phyloP scores from a whole-genome alignment of 129 eudicot species.

The Centrapalus pauciflorus region DNA sequence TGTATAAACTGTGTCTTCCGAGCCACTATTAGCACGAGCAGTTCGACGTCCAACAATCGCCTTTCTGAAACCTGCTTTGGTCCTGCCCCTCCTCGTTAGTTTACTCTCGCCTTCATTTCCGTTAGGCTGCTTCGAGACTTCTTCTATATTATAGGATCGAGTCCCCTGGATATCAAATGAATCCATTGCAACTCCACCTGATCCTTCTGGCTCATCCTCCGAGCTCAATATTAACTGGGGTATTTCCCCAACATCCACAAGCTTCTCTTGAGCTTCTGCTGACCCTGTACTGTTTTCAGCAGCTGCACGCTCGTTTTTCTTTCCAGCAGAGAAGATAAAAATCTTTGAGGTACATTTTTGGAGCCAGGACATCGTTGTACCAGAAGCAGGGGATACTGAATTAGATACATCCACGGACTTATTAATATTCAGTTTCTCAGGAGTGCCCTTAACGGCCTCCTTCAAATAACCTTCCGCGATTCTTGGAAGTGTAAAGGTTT shows the following conservation, averaged over 20 bases:
- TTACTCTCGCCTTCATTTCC: constrained; percentile 28
- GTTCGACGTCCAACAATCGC: constrained; percentile 31
- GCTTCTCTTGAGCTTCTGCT: constrained; percentile 29
- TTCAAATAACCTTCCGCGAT: constrained; percentile 59
- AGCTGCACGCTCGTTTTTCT: constrained; percentile 41
- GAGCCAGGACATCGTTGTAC: constrained; percentile 62
- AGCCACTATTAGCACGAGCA: constrained; percentile 41
- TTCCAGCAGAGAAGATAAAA: constrained; percentile 62
- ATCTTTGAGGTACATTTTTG: constrained; percentile 74
- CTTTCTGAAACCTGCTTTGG: constrained; percentile 38
- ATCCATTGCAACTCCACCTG: constrained; percentile 38
- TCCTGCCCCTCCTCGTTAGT: constrained; percentile 40
- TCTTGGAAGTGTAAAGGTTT: constrained; percentile 54
- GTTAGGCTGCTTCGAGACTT: constrained; percentile 50
- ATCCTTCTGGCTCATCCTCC: constrained; percentile 49
- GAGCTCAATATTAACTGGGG: constrained; percentile 33
- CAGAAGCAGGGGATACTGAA: constrained; percentile 61
- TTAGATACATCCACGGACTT: constrained; percentile 30
- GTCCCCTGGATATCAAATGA: constrained; percentile 40
- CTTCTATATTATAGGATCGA: constrained; percentile 31
- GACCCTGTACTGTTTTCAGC: constrained; percentile 24
- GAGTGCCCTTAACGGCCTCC: constrained; percentile 37
- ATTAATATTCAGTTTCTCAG: constrained; percentile 38
- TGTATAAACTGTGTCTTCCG: constrained; percentile 34
- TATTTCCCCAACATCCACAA: constrained; percentile 35